Base-by-base conservation (phyloP, 2,329 filamentous ascomycete species). In the Stylonectria norvegica region DNA sequence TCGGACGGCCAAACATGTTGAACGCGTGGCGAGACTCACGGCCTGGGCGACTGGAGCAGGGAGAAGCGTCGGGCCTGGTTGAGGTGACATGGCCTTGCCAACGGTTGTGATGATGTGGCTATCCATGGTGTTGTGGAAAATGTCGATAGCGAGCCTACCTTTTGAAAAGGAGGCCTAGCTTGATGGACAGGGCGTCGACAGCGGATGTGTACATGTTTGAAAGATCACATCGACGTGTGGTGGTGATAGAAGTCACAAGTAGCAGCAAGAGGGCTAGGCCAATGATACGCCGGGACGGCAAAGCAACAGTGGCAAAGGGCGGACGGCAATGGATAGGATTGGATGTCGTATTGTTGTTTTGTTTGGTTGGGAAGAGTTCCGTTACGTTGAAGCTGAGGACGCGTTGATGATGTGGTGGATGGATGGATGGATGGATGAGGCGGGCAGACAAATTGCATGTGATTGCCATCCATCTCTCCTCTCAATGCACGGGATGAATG, bases 1-100 rank as follows among this genome's bases (percentile, higher is more conserved):
- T 5, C 76, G 73, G 17, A 81, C 68, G 20, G 73, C 74, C 17
- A 83, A 66, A 19, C 75, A 73, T 12, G 78, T 77, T 3, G 79
- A 81, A 38, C 77, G 71, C 3, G 79, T 78, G 9, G 78, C 75
- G 31, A 83, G 63, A 49, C 78, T 82, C 39, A 85, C 71, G 19
- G 72, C 72, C 36, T 72, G 75, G 22, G 81, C 81, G 33, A 84
- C 59, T 1, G 78, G 68, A 2, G 62, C 53, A 1, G 81, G 81
- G 1, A 85, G 70, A 14, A 85, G 68, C 9, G 78, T 81, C 35
- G 59, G 61, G 10, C 56, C 55, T 3, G 55, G 57, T 14, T 54
- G 53, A 5, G 55, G 53, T 30, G 47, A 43, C 20, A 39, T 40
- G 16, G 45, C 45, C 30, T 52, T 47, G 43, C 39, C 25, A 11